Conservation (phyloP, 306 rosid species). For the Prosopis cineraria region DNA sequence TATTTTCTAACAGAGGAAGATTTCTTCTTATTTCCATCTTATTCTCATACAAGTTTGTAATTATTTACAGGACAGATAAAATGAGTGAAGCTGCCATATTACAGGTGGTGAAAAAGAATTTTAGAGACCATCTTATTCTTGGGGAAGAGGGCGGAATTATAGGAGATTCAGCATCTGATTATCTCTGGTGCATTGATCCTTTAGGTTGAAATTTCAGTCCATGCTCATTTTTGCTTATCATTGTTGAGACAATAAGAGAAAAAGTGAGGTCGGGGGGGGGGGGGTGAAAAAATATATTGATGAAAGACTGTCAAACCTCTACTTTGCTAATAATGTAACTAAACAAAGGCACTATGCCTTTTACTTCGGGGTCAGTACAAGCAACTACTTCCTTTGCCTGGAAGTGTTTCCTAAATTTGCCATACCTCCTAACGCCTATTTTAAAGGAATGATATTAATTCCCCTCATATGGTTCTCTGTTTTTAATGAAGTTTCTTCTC, state of each 20-base stretch:
- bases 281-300: not conserved
- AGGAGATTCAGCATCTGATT: slow-evolving; percentile 87
- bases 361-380: not conserved
- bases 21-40: not conserved
- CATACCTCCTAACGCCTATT: not conserved
- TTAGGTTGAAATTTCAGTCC: slow-evolving; percentile 61
- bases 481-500: not conserved
- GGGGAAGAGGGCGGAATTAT: slow-evolving; percentile 98
- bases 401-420: not conserved
- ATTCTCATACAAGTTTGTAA: slow-evolving; percentile 30
- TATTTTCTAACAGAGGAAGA: not conserved
- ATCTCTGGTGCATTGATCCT: slow-evolving; percentile 99
- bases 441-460: not conserved
- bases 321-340: not conserved
- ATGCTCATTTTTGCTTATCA: slow-evolving; percentile 17
- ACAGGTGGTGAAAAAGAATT: slow-evolving; percentile 71
- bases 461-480: not conserved
- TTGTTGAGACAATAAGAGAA: not conserved
- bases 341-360: not conserved
- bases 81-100: slow-evolving; percentile 89
- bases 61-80: slow-evolving; percentile 85
- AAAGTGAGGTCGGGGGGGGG: not conserved
- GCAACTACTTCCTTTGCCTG: not conserved
- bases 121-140: slow-evolving; percentile 81
- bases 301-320: not conserved